A percentile compares a stretch with the other conserved stretches of the same genome.
phyloP scores from a whole-genome alignment of 371 early-diverging fungal genomes.

The Neoconidiobolus thromboides region DNA sequence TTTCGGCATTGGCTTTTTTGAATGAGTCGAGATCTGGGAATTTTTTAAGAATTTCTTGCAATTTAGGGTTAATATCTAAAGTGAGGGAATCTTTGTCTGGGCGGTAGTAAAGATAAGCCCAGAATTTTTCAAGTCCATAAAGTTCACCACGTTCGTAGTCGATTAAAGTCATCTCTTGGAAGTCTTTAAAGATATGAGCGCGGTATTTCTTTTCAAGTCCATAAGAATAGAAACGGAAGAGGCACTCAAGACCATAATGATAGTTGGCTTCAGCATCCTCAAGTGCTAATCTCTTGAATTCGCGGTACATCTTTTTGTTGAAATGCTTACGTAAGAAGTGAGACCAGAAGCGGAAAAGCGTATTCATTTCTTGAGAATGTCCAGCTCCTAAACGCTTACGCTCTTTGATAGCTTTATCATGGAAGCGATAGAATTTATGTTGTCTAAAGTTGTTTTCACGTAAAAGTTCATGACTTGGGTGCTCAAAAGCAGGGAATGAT shows the following conservation, averaged over 20 bases:
- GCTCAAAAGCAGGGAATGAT: constrained; percentile 74
- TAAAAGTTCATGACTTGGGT: constrained; percentile 82
- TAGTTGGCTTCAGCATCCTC: constrained; percentile 80
- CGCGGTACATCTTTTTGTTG: constrained; percentile 79
- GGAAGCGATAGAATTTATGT: constrained; percentile 89
- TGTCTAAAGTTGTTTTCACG: constrained; percentile 89
- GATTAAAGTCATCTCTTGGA: constrained; percentile 55
- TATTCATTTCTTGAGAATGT: constrained; percentile 94
- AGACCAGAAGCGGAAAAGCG: constrained; percentile 93
- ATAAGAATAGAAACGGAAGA: constrained; percentile 92
- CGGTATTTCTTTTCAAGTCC: constrained; percentile 83
- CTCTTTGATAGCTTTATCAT: constrained; percentile 81
- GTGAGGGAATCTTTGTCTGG: constrained; percentile 37
- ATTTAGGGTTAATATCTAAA: neutral
- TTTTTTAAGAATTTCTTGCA: neutral
- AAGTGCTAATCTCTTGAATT: constrained; percentile 79
- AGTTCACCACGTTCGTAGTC: constrained; percentile 55
- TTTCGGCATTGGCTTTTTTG: neutral
- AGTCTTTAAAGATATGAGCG: constrained; percentile 66
- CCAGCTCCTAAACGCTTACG: constrained; percentile 83
- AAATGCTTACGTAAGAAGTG: constrained; percentile 91
- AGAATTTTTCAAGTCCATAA: constrained; percentile 91
- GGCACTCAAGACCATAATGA: constrained; percentile 87
- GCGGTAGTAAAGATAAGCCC: constrained; percentile 85
- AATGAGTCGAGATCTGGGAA: neutral